Conservation (phyloP, 495 filamentous ascomycete species). For the Chlorociboria aeruginascens region DNA sequence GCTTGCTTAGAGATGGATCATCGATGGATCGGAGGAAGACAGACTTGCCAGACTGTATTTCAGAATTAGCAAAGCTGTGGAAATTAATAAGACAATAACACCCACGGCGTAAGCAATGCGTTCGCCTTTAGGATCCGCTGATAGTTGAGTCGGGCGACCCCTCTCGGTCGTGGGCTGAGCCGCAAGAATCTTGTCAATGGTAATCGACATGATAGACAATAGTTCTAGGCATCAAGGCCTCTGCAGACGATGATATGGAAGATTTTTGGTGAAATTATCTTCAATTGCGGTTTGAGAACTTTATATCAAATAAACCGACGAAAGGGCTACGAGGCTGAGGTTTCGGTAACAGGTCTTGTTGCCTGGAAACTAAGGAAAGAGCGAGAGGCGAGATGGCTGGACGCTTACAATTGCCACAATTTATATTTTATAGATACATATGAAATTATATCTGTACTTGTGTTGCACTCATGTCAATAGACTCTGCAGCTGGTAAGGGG, state of each 20-base stretch:
- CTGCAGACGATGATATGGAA: neutral
- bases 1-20: conserved; percentile 64
- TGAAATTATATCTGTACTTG: neutral
- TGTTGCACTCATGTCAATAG: neutral
- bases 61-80: conserved; percentile 1
- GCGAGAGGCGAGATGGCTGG: too few species aligned
- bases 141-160: conserved; percentile 81
- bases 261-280: neutral
- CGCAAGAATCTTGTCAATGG: conserved; percentile 41
- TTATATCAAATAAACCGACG: too few species aligned
- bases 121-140: conserved; percentile 82
- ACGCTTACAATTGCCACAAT: neutral
- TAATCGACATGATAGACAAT: conserved; percentile 32
- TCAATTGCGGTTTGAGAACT: too few species aligned
- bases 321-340: neutral
- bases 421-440: neutral
- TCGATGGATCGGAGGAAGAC: conserved; percentile 91
- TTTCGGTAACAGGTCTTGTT: neutral
- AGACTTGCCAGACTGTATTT: conserved; percentile 75
- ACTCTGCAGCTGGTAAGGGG: neutral
- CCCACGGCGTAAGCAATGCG: conserved; percentile 87
- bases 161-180: conserved; percentile 66
- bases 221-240: neutral
- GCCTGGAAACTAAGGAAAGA: too few species aligned
- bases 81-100: neutral